Evolutionary conservation across 192 early-diverging fungal species (phyloP), one percentile per base, ranked within the genome.

Genomic region (Umbelopsis sp.): DNA sequence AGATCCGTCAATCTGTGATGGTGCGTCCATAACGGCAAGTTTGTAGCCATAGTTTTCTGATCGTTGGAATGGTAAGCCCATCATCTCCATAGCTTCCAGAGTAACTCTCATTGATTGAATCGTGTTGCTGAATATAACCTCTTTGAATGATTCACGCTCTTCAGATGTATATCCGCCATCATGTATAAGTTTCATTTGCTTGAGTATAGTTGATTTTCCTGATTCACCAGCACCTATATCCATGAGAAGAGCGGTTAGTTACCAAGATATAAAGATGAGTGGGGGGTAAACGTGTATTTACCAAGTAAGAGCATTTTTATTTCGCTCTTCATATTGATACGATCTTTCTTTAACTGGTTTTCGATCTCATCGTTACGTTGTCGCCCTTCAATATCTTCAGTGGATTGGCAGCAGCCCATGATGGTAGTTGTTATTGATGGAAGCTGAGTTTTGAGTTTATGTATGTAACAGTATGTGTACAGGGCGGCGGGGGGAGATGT

Each of bases 141-240:
- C 94, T 80, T 91, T 93, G 86, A 96, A 97, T 38, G 95, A 91
- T 74, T 94, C 91, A 47, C 91, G 86, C 82, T 97, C 97, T 50
- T 96, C 92, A 25, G 85, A 76, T 59, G 90, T 91, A 83, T 96
- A 98, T 4, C 96, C 97, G 69, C 89, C 91, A 73, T 94, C 96
- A 80, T 98, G 96, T 76, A 98, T 97, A 34, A 97, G 87, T 79
- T 94, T 95, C 96, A 98, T 97, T 78, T 98, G 97, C 79, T 98
- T 98, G 65, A 98, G 84, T 79, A 98, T 93, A n/a, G 97, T 98
- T 45, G 91, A 93, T 84, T 98, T 98, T 56, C 97, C 97, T 11
- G 95, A 96, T 82, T 98, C 97, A 76, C 96, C 95, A 44, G 97
- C 94, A 76, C 93, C 94, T 93, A 72, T 53, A 47, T 26, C 16